Evolutionary conservation across 1,284 basidiomycete species (phyloP), one percentile per base, ranked within the genome.

Genomic region (Microbotryomycetes sp.): DNA sequence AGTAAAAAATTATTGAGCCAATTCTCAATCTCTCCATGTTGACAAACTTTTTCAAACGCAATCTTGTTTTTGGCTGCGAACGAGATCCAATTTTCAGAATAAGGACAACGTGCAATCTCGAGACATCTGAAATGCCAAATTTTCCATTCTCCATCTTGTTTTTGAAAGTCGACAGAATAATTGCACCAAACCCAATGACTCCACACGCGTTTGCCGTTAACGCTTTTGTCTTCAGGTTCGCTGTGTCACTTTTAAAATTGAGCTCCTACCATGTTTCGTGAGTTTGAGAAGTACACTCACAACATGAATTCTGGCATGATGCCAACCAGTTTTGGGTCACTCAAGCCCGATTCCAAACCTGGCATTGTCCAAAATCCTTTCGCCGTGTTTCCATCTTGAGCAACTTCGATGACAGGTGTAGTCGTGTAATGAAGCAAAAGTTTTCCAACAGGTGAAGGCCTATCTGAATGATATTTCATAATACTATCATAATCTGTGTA

Each of bases 91-190:
- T 42, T 42, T 42, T 42, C 36, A 9, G 36, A 42, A 19, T 42
- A 42, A 12, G 36, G 36, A 19, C 36, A 42, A 12, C 36, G 36
- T 42, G 36, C 36, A 19, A 42, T 42, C 19, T 42, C 50, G 26
- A 52, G 31, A 28, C 50, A 52, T 22, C 50, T n/a, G 50, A 52
- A 52, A 28, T 52, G 50, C 50, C 50, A 52, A n/a, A 52, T 52
- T 28, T 52, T 52, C 50, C 50, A 52, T 31, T n/a, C 19, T 16
- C 50, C 50, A 28, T 52, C 50, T 26, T 52, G 50, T 19, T 28
- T n/a, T 28, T 25, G 26, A 28, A 52, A 52, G n/a, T 52, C 50
- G 23, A 52, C 23, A 4, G 50, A 26, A 16, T 52, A 52, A 28
- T 52, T 26, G 31, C 50, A 52, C 50, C 50, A 52, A 6, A 52